Evolutionary conservation across 768 basidiomycete species (phyloP).

Genomic region (Rhizopogon roseolus): DNA sequence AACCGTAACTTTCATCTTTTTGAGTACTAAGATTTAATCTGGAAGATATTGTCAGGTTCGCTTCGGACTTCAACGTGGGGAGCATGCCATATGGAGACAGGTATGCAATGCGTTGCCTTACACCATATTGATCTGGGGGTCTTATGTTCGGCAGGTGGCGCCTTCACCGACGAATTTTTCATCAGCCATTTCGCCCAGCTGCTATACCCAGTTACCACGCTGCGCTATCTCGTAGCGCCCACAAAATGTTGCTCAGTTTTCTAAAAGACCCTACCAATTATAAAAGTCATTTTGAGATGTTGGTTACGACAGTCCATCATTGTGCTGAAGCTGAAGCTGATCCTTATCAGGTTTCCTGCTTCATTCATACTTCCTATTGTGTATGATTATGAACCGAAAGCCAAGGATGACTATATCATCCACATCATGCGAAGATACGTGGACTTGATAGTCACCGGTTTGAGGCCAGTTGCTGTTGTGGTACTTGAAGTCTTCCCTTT

Average conservation of each 20-base stretch:
- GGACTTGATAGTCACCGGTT: constrained; percentile 12
- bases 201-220: constrained; percentile 24
- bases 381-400: constrained; percentile 18
- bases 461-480: constrained; percentile 15
- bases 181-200: constrained; percentile 28
- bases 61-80: constrained; percentile 29
- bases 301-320: constrained; percentile 4
- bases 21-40: not conserved
- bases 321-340: not conserved
- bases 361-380: constrained; percentile 23
- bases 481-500: constrained; percentile 21
- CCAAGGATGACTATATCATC: constrained; percentile 17
- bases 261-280: constrained; percentile 21
- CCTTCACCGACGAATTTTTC: constrained; percentile 26
- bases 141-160: constrained; percentile 25
- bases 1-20: constrained; percentile 13
- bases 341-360: constrained; percentile 17
- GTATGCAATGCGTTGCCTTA: too few species aligned
- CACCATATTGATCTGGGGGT: too few species aligned
- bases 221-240: constrained; percentile 28
- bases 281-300: constrained; percentile 19
- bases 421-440: constrained; percentile 13
- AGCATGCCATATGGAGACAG: constrained; percentile 32
- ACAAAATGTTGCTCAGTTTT: constrained; percentile 28
- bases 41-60: constrained; percentile 14